These are phyloP conservation scores for Brassica cretica DNA, from an alignment of 345 rosid species.

Conservation along the genomic window DNA sequence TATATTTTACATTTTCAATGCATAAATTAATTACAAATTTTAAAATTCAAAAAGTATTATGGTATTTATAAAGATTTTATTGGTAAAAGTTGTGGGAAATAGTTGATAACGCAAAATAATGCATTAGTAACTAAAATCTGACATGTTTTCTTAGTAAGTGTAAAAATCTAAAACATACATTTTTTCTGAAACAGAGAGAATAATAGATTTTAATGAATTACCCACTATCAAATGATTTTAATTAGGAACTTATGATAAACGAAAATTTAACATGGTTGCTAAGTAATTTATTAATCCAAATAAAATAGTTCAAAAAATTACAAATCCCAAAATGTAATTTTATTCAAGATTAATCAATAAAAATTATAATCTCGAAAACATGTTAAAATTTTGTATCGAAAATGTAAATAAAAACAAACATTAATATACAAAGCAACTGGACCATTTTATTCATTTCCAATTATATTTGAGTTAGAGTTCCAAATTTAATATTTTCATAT, in stretches of 20 bases:
- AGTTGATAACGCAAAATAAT: no score
- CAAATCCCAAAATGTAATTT: neutral
- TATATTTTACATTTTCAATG: no score
- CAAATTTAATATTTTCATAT: neutral
- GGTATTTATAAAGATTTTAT: no score
- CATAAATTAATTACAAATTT: no score
- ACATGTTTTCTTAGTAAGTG: no score
- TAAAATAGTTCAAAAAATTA: neutral
- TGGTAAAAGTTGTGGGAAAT: no score
- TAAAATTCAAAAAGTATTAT: no score
- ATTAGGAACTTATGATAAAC: neutral
- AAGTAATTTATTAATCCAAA: neutral
- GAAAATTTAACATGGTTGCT: neutral
- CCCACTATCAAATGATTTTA: neutral
- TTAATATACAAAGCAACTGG: neutral
- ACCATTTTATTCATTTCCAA: neutral
- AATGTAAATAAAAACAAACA: neutral
- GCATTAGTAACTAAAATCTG: no score
- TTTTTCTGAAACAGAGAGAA: no score
- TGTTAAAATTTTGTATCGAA: neutral
- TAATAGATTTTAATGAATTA: neutral
- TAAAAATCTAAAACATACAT: no score
- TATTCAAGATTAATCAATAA: neutral
- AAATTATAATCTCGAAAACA: neutral
- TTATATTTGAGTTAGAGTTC: neutral